Evolutionary conservation across 1,139 yeast genomes (phyloP), one percentile per base, ranked within the genome.

Genomic region (Scheffersomyces parashehatae): DNA sequence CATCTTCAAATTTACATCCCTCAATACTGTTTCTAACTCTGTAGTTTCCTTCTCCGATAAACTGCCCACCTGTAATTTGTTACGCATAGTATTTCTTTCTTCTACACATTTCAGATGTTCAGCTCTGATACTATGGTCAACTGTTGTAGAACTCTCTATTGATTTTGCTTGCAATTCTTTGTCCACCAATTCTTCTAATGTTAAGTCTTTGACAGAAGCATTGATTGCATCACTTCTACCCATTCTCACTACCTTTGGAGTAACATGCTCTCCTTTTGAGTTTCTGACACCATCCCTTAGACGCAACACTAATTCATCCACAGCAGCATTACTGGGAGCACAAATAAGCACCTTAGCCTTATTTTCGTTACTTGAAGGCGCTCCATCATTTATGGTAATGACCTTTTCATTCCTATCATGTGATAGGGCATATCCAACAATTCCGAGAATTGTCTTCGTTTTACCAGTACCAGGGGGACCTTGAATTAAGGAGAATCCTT

Each of bases 401-500:
- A 64, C 52, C 39, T 68, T 53, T 38, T 60, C 58, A 45, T 59
- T 53, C 39, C 38, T 47, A 14, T 59, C 52, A 35, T 61, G 59
- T 4, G 73, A 64, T 45, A 91, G 65, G 45, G 84, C 80, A 44
- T 88, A 82, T 0, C 98, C 97, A 36, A 93, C 82, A 43, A 93
- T 85, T 24, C 97, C 97, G 36, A 95, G 65, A 68, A 95, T 93
- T 0, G 99, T 95, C 60, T 93, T 95, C 1, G 99, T 95, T 62
- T 95, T 95, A 70, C 99, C 99, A 0, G 99, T 93, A 67, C 97
- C 97, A 0, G 97, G 97, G 1, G 97, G 97, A 47, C 99, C 99
- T 67, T 93, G 99, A 61, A 93, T 90, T 41, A 93, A 73, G 0
- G 96, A 85, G 60, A 95, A 89, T 0, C 99, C 99, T 3, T 71